These are phyloP conservation scores for Phytophthora foliorum DNA, from an alignment of 352 stramenopile genomes.

Conservation along the genomic window DNA sequence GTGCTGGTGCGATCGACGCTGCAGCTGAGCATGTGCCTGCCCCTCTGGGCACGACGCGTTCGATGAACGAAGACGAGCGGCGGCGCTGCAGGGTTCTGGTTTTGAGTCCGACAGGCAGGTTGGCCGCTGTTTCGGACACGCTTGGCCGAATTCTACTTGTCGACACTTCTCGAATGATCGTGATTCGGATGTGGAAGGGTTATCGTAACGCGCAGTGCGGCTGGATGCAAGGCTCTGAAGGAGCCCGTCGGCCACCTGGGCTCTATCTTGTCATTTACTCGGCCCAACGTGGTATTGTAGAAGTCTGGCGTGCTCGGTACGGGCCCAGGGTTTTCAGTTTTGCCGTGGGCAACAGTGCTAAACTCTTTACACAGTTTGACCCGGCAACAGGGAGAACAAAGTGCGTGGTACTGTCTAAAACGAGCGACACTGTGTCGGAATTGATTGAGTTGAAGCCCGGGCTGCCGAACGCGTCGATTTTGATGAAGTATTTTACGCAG, in stretches of 20 bases:
- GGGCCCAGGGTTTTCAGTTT: constrained; percentile 81
- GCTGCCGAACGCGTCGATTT: constrained; percentile 62
- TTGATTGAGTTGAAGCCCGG: constrained; percentile 70
- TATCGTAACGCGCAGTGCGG: constrained; percentile 86
- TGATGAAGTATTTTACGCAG: constrained; percentile 89
- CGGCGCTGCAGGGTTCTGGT: constrained; percentile 70
- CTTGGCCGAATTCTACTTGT: constrained; percentile 81
- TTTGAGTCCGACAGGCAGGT: constrained; percentile 72
- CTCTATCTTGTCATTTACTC: constrained; percentile 91
- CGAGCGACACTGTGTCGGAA: constrained; percentile 45
- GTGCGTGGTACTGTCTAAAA: constrained; percentile 65
- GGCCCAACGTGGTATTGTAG: constrained; percentile 81
- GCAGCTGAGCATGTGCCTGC: constrained; percentile 81
- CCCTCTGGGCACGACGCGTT: constrained; percentile 58
- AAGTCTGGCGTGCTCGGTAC: constrained; percentile 85
- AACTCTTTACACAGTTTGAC: constrained; percentile 73
- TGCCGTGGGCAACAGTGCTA: constrained; percentile 71
- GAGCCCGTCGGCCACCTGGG: constrained; percentile 49
- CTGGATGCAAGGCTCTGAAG: constrained; percentile 84
- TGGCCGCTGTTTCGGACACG: constrained; percentile 80
- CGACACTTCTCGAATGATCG: constrained; percentile 81
- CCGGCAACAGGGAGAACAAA: constrained; percentile 42
- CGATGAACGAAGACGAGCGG: constrained; percentile 68
- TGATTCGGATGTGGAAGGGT: constrained; percentile 91
- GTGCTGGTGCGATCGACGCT: constrained; percentile 48